Evolutionary conservation across 495 filamentous ascomycete genomes (phyloP), one percentile per base, ranked within the genome.

Genomic region (Hypoxylon lienhwacheense): DNA sequence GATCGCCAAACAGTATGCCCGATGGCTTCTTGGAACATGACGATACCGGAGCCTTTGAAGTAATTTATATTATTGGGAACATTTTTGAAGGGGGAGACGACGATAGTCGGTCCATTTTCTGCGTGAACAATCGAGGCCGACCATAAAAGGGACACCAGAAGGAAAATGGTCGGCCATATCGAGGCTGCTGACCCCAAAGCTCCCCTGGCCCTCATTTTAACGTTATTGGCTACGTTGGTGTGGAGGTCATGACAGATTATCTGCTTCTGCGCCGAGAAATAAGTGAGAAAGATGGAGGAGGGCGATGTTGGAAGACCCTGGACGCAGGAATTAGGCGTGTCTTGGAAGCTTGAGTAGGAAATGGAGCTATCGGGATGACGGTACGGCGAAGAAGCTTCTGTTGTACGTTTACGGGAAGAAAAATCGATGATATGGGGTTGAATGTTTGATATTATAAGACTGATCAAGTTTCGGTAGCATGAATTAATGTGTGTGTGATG

Each of bases 11-110:
- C 72, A 31, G 78, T 81, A 25, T 77, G 75, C 7, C 73, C 70
- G 4, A 67, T 60, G 1, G 58, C 29, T 62, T 88, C 86, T 53
- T 78, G 80, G 53, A 87, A 79, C 19, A 93, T 70, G 42, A 91
- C 71, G 36, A 87, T 83, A 65, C 95, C 86, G 21, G 88, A 89
- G 63, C 88, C 87, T 49, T 90, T 81, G 63, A 98, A 97, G 70
- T 95, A 98, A 73, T 86, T 67, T 39, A 96, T 74, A 63, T 81
- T 78, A 35, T 42, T 45, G 1, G 88, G 89, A 52, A 71, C 55
- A 50, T 79, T 69, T 33, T 87, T 75, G 70, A 96, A 85, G 17
- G 77, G 66, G 20, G 69, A 85, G 36, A 57, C 53, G 40, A 67
- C 57, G 51, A 81, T 70, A 20, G 51, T 69, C n/a, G 79, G 79